Conservation (phyloP, 129 eudicot genomes). For the Rutidosis leptorrhynchoides region DNA sequence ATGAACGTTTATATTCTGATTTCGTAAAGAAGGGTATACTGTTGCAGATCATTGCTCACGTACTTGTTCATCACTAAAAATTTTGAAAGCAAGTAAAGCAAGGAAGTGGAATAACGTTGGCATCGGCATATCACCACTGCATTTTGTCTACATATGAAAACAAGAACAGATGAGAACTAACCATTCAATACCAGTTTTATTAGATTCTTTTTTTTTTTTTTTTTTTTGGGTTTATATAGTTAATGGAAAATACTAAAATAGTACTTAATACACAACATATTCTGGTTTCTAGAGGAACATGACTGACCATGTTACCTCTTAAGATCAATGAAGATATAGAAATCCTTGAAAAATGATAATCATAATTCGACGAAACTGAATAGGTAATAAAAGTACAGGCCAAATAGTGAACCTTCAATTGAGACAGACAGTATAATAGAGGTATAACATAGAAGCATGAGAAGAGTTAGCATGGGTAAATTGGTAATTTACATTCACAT, state of each 20-base stretch:
- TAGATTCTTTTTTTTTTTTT: too few species aligned
- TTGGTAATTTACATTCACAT: slow-evolving; percentile 14
- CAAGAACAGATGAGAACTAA: slow-evolving; percentile 9
- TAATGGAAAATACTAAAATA: too few species aligned
- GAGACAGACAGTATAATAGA: background rate
- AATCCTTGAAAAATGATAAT: background rate
- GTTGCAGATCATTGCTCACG: slow-evolving; percentile 9
- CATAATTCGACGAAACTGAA: background rate
- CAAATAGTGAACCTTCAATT: slow-evolving; percentile 5
- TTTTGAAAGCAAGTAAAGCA: slow-evolving; percentile 91
- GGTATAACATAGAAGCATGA: slow-evolving; percentile 9
- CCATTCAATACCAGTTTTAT: slow-evolving; percentile 11
- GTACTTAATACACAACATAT: background rate
- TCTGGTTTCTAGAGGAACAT: background rate
- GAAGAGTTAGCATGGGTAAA: slow-evolving; percentile 8
- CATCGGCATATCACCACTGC: slow-evolving; percentile 76
- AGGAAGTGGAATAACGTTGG: slow-evolving; percentile 90
- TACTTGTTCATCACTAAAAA: slow-evolving; percentile 81
- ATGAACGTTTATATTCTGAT: background rate
- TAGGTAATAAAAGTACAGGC: slow-evolving; percentile 7
- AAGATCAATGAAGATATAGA: slow-evolving; percentile 12
- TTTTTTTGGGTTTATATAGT: too few species aligned
- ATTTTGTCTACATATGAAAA: slow-evolving; percentile 51
- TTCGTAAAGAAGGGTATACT: background rate
- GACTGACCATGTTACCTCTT: background rate